These are phyloP conservation scores for Carpinus fangiana DNA, from an alignment of 306 rosid genomes.

Conservation along the genomic window DNA sequence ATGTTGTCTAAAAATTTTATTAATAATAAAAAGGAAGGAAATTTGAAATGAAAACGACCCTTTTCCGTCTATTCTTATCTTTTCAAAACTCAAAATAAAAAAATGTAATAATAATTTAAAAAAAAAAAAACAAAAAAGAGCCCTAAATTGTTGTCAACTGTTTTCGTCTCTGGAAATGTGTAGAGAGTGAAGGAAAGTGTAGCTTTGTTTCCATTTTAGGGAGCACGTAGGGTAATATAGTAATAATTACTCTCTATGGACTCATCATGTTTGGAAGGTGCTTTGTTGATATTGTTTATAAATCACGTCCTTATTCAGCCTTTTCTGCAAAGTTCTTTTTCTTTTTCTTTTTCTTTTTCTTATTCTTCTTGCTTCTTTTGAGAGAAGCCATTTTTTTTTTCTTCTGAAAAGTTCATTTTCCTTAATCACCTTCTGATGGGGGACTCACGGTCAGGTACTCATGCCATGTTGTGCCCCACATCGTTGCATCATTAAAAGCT, in stretches of 20 bases:
- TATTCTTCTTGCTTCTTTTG: slow-evolving; percentile 8
- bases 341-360: slow-evolving; percentile 18
- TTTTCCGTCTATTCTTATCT: no score
- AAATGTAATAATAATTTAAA: no score
- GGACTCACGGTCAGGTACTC: neutral
- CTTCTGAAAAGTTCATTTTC: no score
- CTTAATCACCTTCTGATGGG: slow-evolving; percentile 19
- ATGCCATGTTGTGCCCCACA: neutral
- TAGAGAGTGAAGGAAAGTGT: slow-evolving; percentile 10
- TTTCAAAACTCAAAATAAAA: no score
- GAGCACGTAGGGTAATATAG: slow-evolving; percentile 31
- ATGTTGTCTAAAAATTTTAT: no score
- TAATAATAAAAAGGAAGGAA: no score
- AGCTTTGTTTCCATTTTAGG: slow-evolving; percentile 35
- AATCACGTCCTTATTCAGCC: neutral
- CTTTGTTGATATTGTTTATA: neutral
- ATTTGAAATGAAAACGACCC: no score
- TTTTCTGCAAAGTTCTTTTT: neutral
- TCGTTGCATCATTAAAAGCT: neutral
- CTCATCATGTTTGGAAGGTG: slow-evolving; percentile 24
- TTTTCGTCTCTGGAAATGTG: slow-evolving; percentile 17
- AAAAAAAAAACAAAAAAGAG: no score
- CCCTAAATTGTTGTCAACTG: neutral
- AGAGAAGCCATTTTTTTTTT: slow-evolving; percentile 6
- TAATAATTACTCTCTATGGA: slow-evolving; percentile 31